Evolutionary conservation across 208 protist genomes (phyloP).

Genomic region (Novymonas esmeraldas): DNA sequence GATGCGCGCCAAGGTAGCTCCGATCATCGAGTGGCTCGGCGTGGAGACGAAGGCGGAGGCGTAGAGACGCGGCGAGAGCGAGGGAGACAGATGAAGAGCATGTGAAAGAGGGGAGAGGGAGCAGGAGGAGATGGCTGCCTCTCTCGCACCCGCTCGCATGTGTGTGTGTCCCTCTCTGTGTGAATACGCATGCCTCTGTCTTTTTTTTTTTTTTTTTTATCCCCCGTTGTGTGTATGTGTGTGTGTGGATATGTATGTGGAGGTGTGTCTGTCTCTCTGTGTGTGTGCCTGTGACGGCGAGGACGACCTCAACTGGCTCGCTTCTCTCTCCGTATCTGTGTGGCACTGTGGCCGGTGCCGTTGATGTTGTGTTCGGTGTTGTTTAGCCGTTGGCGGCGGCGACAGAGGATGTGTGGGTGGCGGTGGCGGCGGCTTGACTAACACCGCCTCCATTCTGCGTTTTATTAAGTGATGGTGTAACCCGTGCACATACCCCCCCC

Average conservation of each 20-base stretch:
- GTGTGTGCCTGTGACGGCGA: not conserved
- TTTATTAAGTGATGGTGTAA: too few species aligned
- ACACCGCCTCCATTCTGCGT: too few species aligned
- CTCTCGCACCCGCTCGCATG: not conserved
- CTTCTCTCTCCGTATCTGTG: not conserved
- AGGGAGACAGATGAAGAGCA: constrained; percentile 4
- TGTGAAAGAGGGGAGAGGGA: not conserved
- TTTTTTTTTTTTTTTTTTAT: not conserved
- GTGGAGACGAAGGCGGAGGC: constrained; percentile 35
- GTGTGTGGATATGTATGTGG: not conserved
- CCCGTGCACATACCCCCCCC: too few species aligned
- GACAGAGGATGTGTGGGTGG: too few species aligned
- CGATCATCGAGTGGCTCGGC: constrained; percentile 67
- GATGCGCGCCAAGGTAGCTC: constrained; percentile 50
- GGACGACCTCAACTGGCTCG: not conserved
- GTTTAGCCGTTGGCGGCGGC: not conserved
- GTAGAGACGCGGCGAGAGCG: constrained; percentile 12
- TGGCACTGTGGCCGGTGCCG: not conserved
- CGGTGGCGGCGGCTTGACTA: too few species aligned
- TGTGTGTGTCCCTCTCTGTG: not conserved
- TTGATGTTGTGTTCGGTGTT: not conserved
- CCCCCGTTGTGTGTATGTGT: constrained; percentile 3
- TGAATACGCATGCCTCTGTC: not conserved
- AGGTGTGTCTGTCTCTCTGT: not conserved
- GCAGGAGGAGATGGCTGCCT: constrained; percentile 9